These are phyloP conservation scores for Saccharomycopsis synnaedendra DNA, from an alignment of 805 yeast species.

Conservation along the genomic window DNA sequence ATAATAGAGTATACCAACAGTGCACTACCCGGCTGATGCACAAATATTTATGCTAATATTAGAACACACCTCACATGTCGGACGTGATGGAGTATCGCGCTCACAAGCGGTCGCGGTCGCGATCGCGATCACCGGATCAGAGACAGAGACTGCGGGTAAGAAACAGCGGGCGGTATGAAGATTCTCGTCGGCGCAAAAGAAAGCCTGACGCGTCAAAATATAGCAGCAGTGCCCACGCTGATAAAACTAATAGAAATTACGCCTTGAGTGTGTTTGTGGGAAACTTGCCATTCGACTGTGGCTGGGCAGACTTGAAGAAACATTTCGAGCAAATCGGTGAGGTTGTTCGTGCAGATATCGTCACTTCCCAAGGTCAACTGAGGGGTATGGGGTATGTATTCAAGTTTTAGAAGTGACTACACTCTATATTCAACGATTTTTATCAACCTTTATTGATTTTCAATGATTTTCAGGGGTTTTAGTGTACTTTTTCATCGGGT, in stretches of 20 bases:
- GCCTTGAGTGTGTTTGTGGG: conserved; percentile 64
- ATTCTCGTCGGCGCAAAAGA: conserved; percentile 19
- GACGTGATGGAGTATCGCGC: not conserved
- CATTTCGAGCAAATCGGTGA: conserved; percentile 50
- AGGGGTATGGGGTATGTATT: conserved; percentile 59
- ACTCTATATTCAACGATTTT: too few relatives aligned
- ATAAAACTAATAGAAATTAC: conserved; percentile 44
- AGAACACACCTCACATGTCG: too few relatives aligned
- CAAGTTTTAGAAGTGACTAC: not conserved
- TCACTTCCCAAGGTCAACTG: conserved; percentile 66
- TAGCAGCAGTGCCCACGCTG: conserved; percentile 22
- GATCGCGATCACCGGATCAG: conserved; percentile 21
- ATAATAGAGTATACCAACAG: too few relatives aligned
- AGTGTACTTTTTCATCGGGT: too few relatives aligned
- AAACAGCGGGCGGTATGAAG: conserved; percentile 21
- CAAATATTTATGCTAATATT: too few relatives aligned
- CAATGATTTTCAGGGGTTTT: too few relatives aligned
- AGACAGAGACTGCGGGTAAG: conserved; percentile 20
- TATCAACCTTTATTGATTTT: too few relatives aligned
- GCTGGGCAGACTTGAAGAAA: conserved; percentile 47
- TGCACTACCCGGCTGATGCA: too few relatives aligned
- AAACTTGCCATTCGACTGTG: conserved; percentile 55
- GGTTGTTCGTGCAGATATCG: conserved; percentile 74
- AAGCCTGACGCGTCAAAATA: not conserved
- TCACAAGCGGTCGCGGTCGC: conserved; percentile 21